Evolutionary conservation across 768 basidiomycete species (phyloP).

Genomic region (Auriscalpium vulgare): DNA sequence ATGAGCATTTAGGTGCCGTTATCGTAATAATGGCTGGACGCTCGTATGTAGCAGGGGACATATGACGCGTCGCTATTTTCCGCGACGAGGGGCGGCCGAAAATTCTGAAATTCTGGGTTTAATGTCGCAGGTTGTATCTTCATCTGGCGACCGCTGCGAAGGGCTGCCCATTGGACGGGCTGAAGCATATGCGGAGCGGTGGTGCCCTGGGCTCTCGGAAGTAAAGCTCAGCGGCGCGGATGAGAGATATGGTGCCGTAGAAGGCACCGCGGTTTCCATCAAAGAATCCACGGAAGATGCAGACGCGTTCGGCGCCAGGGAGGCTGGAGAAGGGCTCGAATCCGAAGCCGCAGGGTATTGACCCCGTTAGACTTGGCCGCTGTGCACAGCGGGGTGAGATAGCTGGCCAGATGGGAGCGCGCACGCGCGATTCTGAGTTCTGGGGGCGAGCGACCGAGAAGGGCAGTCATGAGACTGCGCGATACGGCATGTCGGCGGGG

Average conservation of each 20-base stretch:
- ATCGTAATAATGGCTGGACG: too few relatives aligned
- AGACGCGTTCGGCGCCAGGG: slow-evolving; percentile 3
- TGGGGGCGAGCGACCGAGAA: background rate
- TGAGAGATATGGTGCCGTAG: slow-evolving; percentile 12
- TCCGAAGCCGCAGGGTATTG: slow-evolving; percentile 7
- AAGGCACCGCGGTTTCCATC: slow-evolving; percentile 16
- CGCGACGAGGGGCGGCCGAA: too few relatives aligned
- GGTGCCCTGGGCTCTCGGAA: too few relatives aligned
- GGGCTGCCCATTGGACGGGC: too few relatives aligned
- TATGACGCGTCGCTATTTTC: too few relatives aligned
- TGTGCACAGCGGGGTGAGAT: slow-evolving; percentile 14
- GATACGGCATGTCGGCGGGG: background rate
- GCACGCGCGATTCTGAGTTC: background rate
- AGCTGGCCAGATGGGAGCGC: slow-evolving; percentile 4
- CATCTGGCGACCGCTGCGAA: too few relatives aligned
- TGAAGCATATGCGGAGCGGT: too few relatives aligned
- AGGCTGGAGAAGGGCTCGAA: slow-evolving; percentile 7
- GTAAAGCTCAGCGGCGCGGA: slow-evolving; percentile 2
- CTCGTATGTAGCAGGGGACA: too few relatives aligned
- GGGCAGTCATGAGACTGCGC: background rate
- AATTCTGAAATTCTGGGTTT: too few relatives aligned
- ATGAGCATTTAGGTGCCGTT: too few relatives aligned
- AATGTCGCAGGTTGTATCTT: too few relatives aligned
- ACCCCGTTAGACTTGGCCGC: slow-evolving; percentile 2
- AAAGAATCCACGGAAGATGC: slow-evolving; percentile 5